phyloP scores from a whole-genome alignment of 164 flowering plant species.

The Santalum album region DNA sequence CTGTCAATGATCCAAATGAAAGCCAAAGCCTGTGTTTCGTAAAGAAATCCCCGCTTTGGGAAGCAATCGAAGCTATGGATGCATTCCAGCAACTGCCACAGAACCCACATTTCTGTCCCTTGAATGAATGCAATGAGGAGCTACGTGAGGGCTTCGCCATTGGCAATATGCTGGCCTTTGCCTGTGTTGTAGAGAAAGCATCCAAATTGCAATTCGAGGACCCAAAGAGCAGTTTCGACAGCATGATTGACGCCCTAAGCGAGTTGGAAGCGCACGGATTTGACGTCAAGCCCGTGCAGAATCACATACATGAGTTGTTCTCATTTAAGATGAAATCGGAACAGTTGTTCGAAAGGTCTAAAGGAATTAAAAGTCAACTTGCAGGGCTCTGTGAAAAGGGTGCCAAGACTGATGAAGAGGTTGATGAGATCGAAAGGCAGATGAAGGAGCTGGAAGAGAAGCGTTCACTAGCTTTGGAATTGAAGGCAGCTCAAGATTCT shows the following conservation, averaged over 20 bases:
- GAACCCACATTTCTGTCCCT: slow-evolving; percentile 40
- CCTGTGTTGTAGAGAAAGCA: slow-evolving; percentile 27
- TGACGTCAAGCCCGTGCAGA: slow-evolving; percentile 19
- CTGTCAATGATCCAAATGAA: no score
- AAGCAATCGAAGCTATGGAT: slow-evolving; percentile 32
- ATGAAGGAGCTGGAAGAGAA: slow-evolving; percentile 22
- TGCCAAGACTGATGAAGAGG: slow-evolving; percentile 14
- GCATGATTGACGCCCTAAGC: slow-evolving; percentile 23
- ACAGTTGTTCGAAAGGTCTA: slow-evolving; percentile 4
- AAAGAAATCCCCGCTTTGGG: no score
- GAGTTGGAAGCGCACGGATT: slow-evolving; percentile 46
- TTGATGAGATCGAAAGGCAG: slow-evolving; percentile 18
- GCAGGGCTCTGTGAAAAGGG: slow-evolving; percentile 7
- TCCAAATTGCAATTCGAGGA: slow-evolving; percentile 20
- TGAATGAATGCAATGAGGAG: slow-evolving; percentile 23
- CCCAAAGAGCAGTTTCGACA: slow-evolving; percentile 17
- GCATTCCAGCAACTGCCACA: slow-evolving; percentile 35
- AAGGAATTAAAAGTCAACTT: slow-evolving; percentile 16
- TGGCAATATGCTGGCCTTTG: slow-evolving; percentile 35
- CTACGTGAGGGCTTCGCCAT: slow-evolving; percentile 47
- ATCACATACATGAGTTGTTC: slow-evolving; percentile 18
- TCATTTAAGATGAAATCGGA: slow-evolving; percentile 21
- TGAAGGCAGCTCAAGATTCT: slow-evolving; percentile 11
- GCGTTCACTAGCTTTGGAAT: slow-evolving; percentile 2
- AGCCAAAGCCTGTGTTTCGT: no score